Evolutionary conservation across 2,329 filamentous ascomycete genomes (phyloP).

Genomic region (Microdochium bolleyi): DNA sequence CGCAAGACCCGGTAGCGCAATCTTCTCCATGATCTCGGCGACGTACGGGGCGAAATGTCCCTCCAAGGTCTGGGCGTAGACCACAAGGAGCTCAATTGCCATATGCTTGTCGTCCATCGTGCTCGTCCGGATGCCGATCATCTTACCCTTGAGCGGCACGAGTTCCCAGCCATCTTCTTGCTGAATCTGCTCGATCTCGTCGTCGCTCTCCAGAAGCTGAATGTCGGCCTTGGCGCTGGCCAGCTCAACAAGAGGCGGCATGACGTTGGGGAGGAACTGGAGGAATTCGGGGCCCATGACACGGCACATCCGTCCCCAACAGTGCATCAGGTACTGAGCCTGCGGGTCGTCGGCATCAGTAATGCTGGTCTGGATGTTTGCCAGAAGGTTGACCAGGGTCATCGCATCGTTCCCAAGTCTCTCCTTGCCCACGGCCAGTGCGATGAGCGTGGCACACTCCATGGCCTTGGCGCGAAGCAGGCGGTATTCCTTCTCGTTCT

Average conservation of each 20-base stretch:
- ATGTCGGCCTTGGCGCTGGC: constrained; percentile 96
- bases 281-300: constrained; percentile 87
- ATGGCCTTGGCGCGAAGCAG: constrained; percentile 93
- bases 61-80: constrained; percentile 95
- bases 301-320: constrained; percentile 98
- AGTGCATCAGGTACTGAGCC: constrained; percentile 94
- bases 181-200: constrained; percentile 85
- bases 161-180: constrained; percentile 97
- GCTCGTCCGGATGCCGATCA: constrained; percentile 96
- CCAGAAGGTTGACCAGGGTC: constrained; percentile 79
- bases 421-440: constrained; percentile 88
- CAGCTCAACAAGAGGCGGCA: constrained; percentile 85
- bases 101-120: constrained; percentile 98
- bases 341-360: constrained; percentile 91
- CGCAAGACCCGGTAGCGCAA: constrained; percentile 83
- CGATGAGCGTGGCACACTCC: constrained; percentile 96
- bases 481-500: constrained; percentile 89
- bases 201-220: constrained; percentile 89
- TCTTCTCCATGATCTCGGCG: constrained; percentile 89
- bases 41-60: constrained; percentile 88
- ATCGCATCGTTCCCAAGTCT: constrained; percentile 83
- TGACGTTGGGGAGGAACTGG: constrained; percentile 85
- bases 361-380: constrained; percentile 78
- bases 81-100: constrained; percentile 96
- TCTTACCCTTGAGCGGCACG: constrained; percentile 92